A percentile compares a stretch with the other conserved stretches of the same genome.
These are phyloP conservation scores for Viridothelium virens DNA, from an alignment of 495 filamentous ascomycete genomes.

Conservation along the genomic window DNA sequence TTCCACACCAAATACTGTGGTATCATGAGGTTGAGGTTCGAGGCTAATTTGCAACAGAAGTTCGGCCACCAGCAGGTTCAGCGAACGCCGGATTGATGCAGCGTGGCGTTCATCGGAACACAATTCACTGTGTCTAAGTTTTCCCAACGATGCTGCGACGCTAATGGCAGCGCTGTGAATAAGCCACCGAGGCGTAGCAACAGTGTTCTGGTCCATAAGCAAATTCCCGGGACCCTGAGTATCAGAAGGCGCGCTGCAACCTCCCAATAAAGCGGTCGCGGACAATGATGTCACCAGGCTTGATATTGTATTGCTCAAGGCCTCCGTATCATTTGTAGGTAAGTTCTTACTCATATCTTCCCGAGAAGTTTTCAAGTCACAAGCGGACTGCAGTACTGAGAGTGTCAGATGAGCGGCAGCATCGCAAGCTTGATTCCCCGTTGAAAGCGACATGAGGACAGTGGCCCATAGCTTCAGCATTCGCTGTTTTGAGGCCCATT, in stretches of 20 bases:
- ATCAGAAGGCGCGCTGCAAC: neutral
- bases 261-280: neutral
- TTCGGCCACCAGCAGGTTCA: neutral
- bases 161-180: conserved; percentile 9
- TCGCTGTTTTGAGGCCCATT: neutral
- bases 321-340: neutral
- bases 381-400: neutral
- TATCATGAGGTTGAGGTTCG: neutral
- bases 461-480: neutral
- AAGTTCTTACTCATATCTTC: neutral
- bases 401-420: neutral
- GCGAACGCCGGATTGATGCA: neutral
- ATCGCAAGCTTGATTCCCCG: neutral
- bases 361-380: neutral
- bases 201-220: neutral
- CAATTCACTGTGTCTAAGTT: neutral
- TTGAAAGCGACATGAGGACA: neutral
- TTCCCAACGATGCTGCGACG: neutral
- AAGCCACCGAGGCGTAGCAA: neutral
- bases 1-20: neutral
- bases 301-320: conserved; percentile 10
- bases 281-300: neutral
- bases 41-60: conserved; percentile 1
- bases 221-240: neutral
- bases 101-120: neutral